Evolutionary conservation across 2,329 filamentous ascomycete species (phyloP).

Genomic region (Verticillium tricorpus): DNA sequence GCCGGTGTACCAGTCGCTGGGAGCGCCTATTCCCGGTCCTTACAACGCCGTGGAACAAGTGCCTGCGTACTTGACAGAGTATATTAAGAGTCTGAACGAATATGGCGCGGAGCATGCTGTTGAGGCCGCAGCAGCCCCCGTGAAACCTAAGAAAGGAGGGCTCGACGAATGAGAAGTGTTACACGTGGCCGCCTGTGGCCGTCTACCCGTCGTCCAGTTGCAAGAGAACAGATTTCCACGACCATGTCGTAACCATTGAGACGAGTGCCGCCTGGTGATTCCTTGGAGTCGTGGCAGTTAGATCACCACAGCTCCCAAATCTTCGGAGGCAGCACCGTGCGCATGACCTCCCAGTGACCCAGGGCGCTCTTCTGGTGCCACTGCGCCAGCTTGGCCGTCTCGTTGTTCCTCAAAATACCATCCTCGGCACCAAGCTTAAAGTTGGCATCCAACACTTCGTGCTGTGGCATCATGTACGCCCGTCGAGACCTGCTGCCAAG

Average conservation of each 20-base stretch:
- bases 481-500: constrained; percentile 66
- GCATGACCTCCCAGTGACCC: constrained; percentile 91
- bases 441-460: constrained; percentile 58
- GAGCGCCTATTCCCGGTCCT: constrained; percentile 55
- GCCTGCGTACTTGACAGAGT: constrained; percentile 55
- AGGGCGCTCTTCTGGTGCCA: constrained; percentile 73
- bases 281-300: neutral
- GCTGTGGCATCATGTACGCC: constrained; percentile 65
- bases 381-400: constrained; percentile 61
- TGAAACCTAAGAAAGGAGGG: neutral
- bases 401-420: constrained; percentile 55
- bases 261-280: neutral
- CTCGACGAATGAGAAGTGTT: neutral
- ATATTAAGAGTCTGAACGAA: constrained; percentile 31
- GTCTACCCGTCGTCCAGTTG: too few relatives aligned
- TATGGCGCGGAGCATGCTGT: constrained; percentile 16
- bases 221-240: too few relatives aligned
- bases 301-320: constrained; percentile 86
- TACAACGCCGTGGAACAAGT: constrained; percentile 56
- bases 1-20: constrained; percentile 60
- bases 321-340: constrained; percentile 67
- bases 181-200: too few relatives aligned
- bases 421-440: constrained; percentile 41
- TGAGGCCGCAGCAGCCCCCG: constrained; percentile 12
- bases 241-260: too few relatives aligned